These are phyloP conservation scores for Epichloe baconii DNA, from an alignment of 2,329 filamentous ascomycete species.

Conservation along the genomic window DNA sequence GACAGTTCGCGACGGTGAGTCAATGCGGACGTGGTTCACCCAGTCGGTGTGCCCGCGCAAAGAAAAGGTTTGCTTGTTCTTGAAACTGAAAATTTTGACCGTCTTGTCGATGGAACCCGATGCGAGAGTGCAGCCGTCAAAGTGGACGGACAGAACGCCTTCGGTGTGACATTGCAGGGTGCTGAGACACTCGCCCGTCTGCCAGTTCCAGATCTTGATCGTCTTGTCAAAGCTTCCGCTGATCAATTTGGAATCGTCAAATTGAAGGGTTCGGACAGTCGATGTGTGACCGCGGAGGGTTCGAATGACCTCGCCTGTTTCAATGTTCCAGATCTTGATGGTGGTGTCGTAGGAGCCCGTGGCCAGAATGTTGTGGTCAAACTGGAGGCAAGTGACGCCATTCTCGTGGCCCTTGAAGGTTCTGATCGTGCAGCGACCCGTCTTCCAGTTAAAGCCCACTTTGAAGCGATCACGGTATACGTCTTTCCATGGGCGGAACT, in stretches of 20 bases:
- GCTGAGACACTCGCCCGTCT: conserved; percentile 73
- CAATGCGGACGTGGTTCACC: conserved; percentile 91
- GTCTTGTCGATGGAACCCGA: conserved; percentile 83
- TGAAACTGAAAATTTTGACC: conserved; percentile 87
- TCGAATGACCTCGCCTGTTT: conserved; percentile 74
- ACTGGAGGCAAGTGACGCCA: conserved; percentile 41
- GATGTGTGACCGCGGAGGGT: conserved; percentile 71
- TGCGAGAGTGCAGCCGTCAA: conserved; percentile 70
- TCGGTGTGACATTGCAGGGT: conserved; percentile 68
- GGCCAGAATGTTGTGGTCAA: conserved; percentile 82
- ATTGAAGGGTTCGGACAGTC: conserved; percentile 80
- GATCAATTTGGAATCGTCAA: conserved; percentile 83
- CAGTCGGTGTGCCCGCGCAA: conserved; percentile 82
- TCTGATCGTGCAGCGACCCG: conserved; percentile 74
- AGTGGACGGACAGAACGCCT: conserved; percentile 79
- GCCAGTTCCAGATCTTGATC: conserved; percentile 94
- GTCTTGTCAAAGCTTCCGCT: conserved; percentile 80
- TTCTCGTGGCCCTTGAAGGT: conserved; percentile 78
- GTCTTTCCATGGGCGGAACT: conserved; percentile 75
- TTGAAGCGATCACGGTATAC: conserved; percentile 93
- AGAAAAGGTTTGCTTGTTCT: conserved; percentile 65
- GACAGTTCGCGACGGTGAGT: conserved; percentile 68
- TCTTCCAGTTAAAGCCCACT: conserved; percentile 95
- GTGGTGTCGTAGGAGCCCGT: conserved; percentile 93
- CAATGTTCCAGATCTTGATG: conserved; percentile 91